Base-by-base conservation (phyloP, 2,329 filamentous ascomycete genomes). In the Exophiala viscosa region DNA sequence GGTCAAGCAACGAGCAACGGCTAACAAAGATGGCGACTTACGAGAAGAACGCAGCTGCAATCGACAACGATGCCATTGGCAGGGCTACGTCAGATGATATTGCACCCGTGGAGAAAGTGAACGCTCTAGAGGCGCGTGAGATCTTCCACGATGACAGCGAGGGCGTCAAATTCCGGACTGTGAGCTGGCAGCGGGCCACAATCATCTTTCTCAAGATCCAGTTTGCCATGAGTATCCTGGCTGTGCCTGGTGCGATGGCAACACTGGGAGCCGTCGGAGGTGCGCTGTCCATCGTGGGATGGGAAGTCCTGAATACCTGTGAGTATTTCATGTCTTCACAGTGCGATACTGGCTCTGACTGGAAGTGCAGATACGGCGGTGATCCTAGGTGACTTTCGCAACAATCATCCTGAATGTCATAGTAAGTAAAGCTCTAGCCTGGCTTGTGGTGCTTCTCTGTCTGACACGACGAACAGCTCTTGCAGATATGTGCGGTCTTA, bases 101-200 rank as follows among this genome's bases (percentile, higher is more conserved):
- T 42, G 40, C 2, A n/a, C 40, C 40, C 8, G 20, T 14, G 20
- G 18, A 42, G 13, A 42, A 42, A 14, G 10, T 28, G 17, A 23
- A 31, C 8, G 28, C 28, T 14, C 20, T 42, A n/a, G 46, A 48
- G 23, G 23, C 46, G 39, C 56, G 64, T 46, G 77, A 80, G 59
- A 72, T 80, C 31, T 81, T 80, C 69, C 73, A 75, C 57, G 71
- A 68, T 55, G 68, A 67, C 1, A 70, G 71, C 36, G 74, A 72
- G 36, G 71, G 72, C 18, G 76, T 79, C 39, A 69, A 80, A 45
- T 81, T 80, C 54, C 69, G 78, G 14, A 79, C 76, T 2, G 77
- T 81, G 9, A 70, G 71, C 52, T 81, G 78, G 77, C 69, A 73
- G n/a, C 71, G 74, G 14, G 76, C 77, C 2, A 67, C 75, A 2